Evolutionary conservation across 1,139 yeast genomes (phyloP).

Genomic region (Yamadazyma atlantica): DNA sequence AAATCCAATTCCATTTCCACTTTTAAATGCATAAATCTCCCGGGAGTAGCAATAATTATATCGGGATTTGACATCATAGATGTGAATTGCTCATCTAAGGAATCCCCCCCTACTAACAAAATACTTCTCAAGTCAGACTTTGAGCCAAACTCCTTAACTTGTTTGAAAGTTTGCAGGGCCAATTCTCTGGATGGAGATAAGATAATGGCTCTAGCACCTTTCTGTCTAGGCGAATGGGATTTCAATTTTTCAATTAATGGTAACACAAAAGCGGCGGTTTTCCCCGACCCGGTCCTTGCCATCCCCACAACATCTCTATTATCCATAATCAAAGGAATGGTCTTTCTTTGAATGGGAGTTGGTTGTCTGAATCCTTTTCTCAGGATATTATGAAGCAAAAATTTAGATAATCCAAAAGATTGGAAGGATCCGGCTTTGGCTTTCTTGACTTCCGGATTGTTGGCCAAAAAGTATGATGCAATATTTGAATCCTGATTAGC

Average conservation of each 20-base stretch:
- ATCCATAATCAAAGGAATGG: conserved; percentile 86
- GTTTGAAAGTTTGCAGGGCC: conserved; percentile 88
- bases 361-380: conserved; percentile 93
- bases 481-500: conserved; percentile 36
- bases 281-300: conserved; percentile 98
- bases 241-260: conserved; percentile 88
- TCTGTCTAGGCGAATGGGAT: conserved; percentile 69
- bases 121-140: conserved; percentile 84
- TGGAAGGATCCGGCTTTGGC: conserved; percentile 85
- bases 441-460: conserved; percentile 52
- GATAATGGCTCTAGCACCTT: conserved; percentile 82
- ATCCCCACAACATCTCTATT: conserved; percentile 97
- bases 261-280: conserved; percentile 88
- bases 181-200: conserved; percentile 91
- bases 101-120: conserved; percentile 93
- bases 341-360: conserved; percentile 95
- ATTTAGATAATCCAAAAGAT: conserved; percentile 83
- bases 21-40: conserved; percentile 91
- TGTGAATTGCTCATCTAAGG: conserved; percentile 91
- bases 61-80: conserved; percentile 95
- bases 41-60: conserved; percentile 95
- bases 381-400: conserved; percentile 64
- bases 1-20: conserved; percentile 92
- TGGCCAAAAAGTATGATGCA: conserved; percentile 35
- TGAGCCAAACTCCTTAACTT: conserved; percentile 80